phyloP scores from a whole-genome alignment of 2,329 filamentous ascomycete species.

The Diaporthe sp. region DNA sequence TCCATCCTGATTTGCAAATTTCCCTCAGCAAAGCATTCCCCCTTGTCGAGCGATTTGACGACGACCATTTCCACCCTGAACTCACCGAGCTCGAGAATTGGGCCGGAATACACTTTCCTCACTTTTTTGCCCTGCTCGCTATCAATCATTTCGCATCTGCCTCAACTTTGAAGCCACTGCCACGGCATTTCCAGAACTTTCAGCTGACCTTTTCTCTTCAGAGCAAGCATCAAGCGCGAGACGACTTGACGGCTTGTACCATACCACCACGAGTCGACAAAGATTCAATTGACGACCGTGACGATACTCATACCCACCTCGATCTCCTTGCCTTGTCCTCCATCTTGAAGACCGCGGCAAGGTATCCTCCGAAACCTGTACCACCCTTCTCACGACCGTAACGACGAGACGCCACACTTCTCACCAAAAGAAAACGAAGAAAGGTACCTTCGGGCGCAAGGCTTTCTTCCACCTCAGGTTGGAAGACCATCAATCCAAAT shows the following conservation, averaged over 20 bases:
- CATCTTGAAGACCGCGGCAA: constrained; percentile 30
- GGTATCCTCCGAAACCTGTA: constrained; percentile 4
- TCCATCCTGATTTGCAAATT: neutral
- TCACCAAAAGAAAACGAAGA: constrained; percentile 8
- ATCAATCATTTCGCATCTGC: neutral
- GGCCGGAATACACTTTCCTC: neutral
- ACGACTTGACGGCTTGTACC: constrained; percentile 18
- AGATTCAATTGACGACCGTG: constrained; percentile 1
- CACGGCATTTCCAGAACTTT: neutral
- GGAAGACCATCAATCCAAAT: constrained; percentile 1
- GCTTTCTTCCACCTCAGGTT: neutral
- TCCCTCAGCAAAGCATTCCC: neutral
- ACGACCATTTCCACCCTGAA: neutral
- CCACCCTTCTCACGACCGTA: constrained; percentile 19
- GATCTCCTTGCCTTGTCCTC: neutral
- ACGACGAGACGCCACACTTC: constrained; percentile 23
- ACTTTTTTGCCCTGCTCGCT: neutral
- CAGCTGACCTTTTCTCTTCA: constrained; percentile 20
- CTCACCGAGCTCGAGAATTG: neutral
- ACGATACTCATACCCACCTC: constrained; percentile 7
- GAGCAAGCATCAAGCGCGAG: neutral
- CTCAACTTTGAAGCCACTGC: neutral
- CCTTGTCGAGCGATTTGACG: neutral
- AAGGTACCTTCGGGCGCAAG: constrained; percentile 27
- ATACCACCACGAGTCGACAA: neutral